Evolutionary conservation across 805 yeast genomes (phyloP).

Genomic region (Saturnispora diversa): DNA sequence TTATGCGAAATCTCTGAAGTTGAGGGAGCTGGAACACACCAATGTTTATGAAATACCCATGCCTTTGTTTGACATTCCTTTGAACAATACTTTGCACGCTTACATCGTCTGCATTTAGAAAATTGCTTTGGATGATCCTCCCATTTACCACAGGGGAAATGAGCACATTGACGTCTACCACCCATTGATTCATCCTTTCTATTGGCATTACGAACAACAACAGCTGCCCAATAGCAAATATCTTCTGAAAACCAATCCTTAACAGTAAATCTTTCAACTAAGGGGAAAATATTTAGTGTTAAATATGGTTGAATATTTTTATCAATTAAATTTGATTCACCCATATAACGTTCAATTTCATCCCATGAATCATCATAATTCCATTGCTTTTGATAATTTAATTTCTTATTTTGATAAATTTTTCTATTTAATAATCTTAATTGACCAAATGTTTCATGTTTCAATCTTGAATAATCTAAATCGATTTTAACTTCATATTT

Average conservation of each 20-base stretch:
- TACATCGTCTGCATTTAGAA: conserved; percentile 91
- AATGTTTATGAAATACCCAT: conserved; percentile 88
- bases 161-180: conserved; percentile 92
- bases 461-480: conserved; percentile 22
- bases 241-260: conserved; percentile 60
- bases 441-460: conserved; percentile 25
- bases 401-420: conserved; percentile 19
- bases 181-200: conserved; percentile 80
- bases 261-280: conserved; percentile 85
- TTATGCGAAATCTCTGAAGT: conserved; percentile 5
- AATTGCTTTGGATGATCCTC: conserved; percentile 84
- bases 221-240: conserved; percentile 93
- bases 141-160: conserved; percentile 90
- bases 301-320: conserved; percentile 35
- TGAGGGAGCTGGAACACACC: conserved; percentile 55
- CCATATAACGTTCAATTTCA: conserved; percentile 26
- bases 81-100: conserved; percentile 90
- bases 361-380: conserved; percentile 34
- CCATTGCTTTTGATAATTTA: conserved; percentile 34
- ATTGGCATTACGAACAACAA: conserved; percentile 94
- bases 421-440: conserved; percentile 24
- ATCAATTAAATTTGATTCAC: conserved; percentile 22
- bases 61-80: conserved; percentile 86
- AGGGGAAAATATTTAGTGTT: conserved; percentile 67
- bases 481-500: conserved; percentile 25